These are phyloP conservation scores for Thelonectria discophora DNA, from an alignment of 2,329 filamentous ascomycete genomes.

Conservation along the genomic window DNA sequence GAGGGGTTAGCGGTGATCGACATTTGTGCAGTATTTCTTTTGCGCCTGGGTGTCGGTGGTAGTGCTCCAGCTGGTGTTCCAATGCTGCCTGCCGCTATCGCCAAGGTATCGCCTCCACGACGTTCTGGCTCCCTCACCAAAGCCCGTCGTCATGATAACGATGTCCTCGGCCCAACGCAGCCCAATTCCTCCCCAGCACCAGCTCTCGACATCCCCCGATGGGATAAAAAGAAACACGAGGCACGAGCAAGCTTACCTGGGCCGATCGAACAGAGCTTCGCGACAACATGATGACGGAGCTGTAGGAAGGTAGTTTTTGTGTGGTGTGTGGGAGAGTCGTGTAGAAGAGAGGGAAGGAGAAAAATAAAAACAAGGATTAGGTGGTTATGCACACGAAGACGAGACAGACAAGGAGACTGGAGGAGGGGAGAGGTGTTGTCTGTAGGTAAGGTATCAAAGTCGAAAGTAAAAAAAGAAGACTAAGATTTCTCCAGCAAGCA, in stretches of 20 bases:
- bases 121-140: background rate
- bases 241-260: slow-evolving; percentile 57
- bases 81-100: background rate
- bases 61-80: background rate
- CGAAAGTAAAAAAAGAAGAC: slow-evolving; percentile 29
- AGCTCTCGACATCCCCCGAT: slow-evolving; percentile 3
- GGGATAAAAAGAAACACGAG: slow-evolving; percentile 15
- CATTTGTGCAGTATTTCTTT: background rate
- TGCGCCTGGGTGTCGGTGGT: no score
- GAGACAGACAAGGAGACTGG: background rate
- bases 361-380: slow-evolving; percentile 19
- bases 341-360: slow-evolving; percentile 23
- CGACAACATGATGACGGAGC: slow-evolving; percentile 62
- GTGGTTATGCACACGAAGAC: slow-evolving; percentile 15
- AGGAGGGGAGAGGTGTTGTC: slow-evolving; percentile 11
- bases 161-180: background rate
- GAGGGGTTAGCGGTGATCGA: slow-evolving; percentile 35
- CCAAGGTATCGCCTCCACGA: background rate
- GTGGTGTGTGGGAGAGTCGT: slow-evolving; percentile 26
- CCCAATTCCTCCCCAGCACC: slow-evolving; percentile 1
- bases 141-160: slow-evolving; percentile 1
- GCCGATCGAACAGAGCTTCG: slow-evolving; percentile 65
- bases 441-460: slow-evolving; percentile 23
- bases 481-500: slow-evolving; percentile 2
- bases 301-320: slow-evolving; percentile 21